phyloP scores from a whole-genome alignment of 2,329 filamentous ascomycete species.

The Penicillium sp. region DNA sequence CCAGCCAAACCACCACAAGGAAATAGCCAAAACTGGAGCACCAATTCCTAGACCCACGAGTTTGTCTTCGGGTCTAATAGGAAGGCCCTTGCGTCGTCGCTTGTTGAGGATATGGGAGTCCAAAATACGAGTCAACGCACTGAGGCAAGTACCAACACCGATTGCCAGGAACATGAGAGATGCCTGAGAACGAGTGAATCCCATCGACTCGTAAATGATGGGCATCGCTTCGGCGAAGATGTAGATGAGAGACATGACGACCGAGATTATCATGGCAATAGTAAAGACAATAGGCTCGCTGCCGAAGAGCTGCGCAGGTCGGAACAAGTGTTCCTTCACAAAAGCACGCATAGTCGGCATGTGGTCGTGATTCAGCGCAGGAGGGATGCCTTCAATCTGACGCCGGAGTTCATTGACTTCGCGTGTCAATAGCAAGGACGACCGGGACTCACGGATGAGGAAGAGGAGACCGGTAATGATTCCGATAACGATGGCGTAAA shows the following conservation, averaged over 20 bases:
- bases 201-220: slow-evolving; percentile 39
- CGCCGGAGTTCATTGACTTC: slow-evolving; percentile 31
- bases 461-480: slow-evolving; percentile 34
- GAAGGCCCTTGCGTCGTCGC: slow-evolving; percentile 16
- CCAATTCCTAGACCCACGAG: slow-evolving; percentile 46
- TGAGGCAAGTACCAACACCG: slow-evolving; percentile 39
- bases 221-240: slow-evolving; percentile 46
- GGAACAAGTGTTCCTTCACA: slow-evolving; percentile 37
- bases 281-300: slow-evolving; percentile 48
- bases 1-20: slow-evolving; percentile 48
- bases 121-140: slow-evolving; percentile 42
- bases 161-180: slow-evolving; percentile 43
- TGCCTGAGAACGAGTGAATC: slow-evolving; percentile 32
- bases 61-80: slow-evolving; percentile 46
- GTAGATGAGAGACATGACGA: slow-evolving; percentile 47
- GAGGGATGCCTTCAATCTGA: slow-evolving; percentile 14
- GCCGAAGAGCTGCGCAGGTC: slow-evolving; percentile 43
- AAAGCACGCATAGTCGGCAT: slow-evolving; percentile 38
- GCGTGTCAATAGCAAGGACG: slow-evolving; percentile 39
- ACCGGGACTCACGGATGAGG: slow-evolving; percentile 44
- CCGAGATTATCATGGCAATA: slow-evolving; percentile 42
- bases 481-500: slow-evolving; percentile 39
- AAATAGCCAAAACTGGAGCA: slow-evolving; percentile 43
- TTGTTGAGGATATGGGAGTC: slow-evolving; percentile 36
- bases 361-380: slow-evolving; percentile 39